Evolutionary conservation across 495 filamentous ascomycete genomes (phyloP), one percentile per base, ranked within the genome.

Genomic region (Saxophila tyrrhenica): DNA sequence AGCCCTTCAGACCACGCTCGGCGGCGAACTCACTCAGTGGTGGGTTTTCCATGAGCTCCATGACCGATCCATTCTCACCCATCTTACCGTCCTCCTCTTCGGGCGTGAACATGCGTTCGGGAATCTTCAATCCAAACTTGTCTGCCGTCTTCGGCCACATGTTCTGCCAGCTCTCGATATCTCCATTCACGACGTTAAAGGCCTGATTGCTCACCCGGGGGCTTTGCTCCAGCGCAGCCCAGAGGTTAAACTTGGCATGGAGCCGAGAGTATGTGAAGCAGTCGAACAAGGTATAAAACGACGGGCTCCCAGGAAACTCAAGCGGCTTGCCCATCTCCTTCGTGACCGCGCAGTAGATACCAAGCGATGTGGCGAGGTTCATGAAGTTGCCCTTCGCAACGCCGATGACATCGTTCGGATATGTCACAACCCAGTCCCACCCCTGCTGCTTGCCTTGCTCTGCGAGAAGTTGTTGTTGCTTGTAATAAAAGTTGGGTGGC

Each of bases 101-200:
- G 24, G 50, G 50, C 11, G 51, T 51, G 58, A 81, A 81, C 66
- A 76, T 73, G 5, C 73, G 64, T 5, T 64, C 54, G 7, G 72
- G 69, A 3, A 80, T 69, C 8, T 61, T 64, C 58, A 73, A 69
- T 0, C 71, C 70, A 35, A 75, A 78, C 23, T 68, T 61, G n/a
- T 54, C 32, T 0, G 74, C 74, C 17, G 78, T 50, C 22, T 70
- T 72, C 8, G 79, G 78, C 76, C 78, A 81, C 64, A 81, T 50
- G 43, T 72, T 71, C 55, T 78, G 72, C 71, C 73, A 82, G 42
- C 69, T 74, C 57, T 77, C 67, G 3, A 63, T 66, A 58, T 80
- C 77, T 24, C 77, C 78, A 46, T 80, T 79, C 43, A 71, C 63
- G 10, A 78, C 72, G 49, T 81, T 80, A 66, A 80, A 79, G 20